A percentile compares a stretch with the other conserved stretches of the same genome.
phyloP scores from a whole-genome alignment of 495 filamentous ascomycete species.

The Apiosordaria backusii region DNA sequence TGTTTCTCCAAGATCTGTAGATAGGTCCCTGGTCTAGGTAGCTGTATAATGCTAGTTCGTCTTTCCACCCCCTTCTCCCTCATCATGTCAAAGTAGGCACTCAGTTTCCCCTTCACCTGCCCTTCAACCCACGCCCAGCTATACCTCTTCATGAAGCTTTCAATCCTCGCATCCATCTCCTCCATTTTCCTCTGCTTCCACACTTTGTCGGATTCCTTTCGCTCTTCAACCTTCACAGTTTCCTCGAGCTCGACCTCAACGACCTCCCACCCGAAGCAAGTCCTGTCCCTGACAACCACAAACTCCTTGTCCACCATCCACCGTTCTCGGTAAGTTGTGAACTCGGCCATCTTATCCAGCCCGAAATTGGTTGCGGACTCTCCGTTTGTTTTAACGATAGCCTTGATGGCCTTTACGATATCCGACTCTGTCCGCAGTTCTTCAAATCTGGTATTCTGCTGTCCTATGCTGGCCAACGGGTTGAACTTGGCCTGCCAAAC shows the following conservation, averaged over 20 bases:
- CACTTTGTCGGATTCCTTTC: background rate
- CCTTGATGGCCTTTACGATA: background rate
- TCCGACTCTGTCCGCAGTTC: slow-evolving; percentile 24
- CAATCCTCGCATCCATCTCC: background rate
- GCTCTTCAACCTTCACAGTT: background rate
- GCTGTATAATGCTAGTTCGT: background rate
- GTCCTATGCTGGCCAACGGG: slow-evolving; percentile 13
- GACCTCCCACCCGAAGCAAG: slow-evolving; percentile 38
- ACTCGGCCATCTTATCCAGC: slow-evolving; percentile 28
- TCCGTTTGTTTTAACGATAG: background rate
- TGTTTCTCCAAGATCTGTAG: too few relatives aligned
- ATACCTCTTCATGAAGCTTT: background rate
- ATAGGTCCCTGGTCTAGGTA: too few relatives aligned
- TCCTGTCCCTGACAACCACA: slow-evolving; percentile 32
- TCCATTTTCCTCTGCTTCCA: background rate
- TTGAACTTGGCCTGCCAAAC: slow-evolving; percentile 33
- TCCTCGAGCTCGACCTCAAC: slow-evolving; percentile 39
- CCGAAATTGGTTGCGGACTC: slow-evolving; percentile 21
- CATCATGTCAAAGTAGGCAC: background rate
- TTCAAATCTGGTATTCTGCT: slow-evolving; percentile 27
- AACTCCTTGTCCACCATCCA: slow-evolving; percentile 37
- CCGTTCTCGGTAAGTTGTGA: slow-evolving; percentile 29
- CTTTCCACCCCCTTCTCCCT: background rate
- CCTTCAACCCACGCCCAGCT: background rate
- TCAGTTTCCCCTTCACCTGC: background rate